Evolutionary conservation across 2,329 filamentous ascomycete genomes (phyloP), one percentile per base, ranked within the genome.

Genomic region (Neonectria faginata): DNA sequence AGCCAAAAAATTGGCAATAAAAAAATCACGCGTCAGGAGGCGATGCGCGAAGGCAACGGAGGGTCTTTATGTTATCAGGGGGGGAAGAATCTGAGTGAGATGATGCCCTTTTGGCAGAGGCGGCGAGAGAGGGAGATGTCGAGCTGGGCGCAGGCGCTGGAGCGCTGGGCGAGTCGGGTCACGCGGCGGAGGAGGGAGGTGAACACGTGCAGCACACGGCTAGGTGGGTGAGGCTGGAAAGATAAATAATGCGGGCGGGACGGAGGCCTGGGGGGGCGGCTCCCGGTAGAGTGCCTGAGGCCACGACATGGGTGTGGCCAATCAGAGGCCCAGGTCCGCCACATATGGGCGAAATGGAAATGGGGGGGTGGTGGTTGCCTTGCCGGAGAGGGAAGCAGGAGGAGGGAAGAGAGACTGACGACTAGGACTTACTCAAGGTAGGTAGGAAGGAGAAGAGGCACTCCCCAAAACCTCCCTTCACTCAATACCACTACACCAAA

Each of bases 131-230:
- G 39, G 39, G 39, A 33, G 48, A 51, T 51, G 57, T 51, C 55
- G 56, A 65, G 52, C 67, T 72, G 63, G 63, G 33, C 63, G 67
- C 66, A 64, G 64, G 64, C 61, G 60, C 36, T 58, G 47, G 58
- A 52, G 59, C 42, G 59, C 63, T 62, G 61, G 66, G 69, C 62
- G 71, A 74, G 68, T 71, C 75, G 72, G 76, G 78, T 80, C 79
- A 80, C 78, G 79, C 77, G 79, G 78, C 72, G 70, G 73, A 70
- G 70, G 71, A 77, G 75, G 71, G 74, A 72, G 72, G 72, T 73
- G 74, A 79, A 78, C 79, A 80, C 79, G 79, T 80, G 79, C 77
- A 42, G n/a, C 39, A 42, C n/a, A 42, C 39, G 39, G 45, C 59
- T 58, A 78, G 76, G 72, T 76, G 75, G 73, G 76, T 42, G 75